phyloP scores from a whole-genome alignment of 768 basidiomycete species.

The Hypsizygus marmoreus region DNA sequence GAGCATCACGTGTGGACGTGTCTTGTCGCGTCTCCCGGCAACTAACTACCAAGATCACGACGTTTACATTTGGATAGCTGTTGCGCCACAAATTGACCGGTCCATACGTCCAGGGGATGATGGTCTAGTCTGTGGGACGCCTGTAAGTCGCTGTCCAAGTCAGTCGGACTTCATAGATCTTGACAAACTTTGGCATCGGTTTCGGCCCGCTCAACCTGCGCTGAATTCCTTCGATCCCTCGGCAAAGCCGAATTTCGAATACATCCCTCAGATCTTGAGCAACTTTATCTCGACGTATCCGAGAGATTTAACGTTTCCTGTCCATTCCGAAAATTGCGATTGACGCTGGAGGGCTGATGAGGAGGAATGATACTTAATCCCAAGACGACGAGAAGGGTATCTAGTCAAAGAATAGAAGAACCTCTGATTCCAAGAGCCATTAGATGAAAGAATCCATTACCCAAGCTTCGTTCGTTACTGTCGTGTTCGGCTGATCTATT shows the following conservation, averaged over 20 bases:
- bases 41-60: constrained; percentile 17
- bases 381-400: constrained; percentile 13
- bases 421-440: neutral
- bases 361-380: no score
- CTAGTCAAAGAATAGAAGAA: constrained; percentile 12
- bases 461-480: neutral
- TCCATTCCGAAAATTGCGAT: no score
- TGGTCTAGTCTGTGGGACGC: constrained; percentile 7
- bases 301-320: no score
- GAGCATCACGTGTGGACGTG: constrained; percentile 18
- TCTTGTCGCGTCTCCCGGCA: constrained; percentile 20
- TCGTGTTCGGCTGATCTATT: neutral
- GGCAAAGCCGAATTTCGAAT: no score
- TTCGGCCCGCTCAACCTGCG: no score
- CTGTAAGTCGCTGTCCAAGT: no score
- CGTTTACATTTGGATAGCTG: constrained; percentile 5
- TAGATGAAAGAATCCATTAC: constrained; percentile 5
- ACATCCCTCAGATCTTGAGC: neutral
- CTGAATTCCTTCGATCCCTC: no score
- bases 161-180: constrained; percentile 11
- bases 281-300: neutral
- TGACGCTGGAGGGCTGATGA: no score
- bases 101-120: constrained; percentile 9
- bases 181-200: constrained; percentile 12
- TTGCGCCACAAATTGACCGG: constrained; percentile 32